These are phyloP conservation scores for Alternaria brassicae DNA, from an alignment of 2,329 filamentous ascomycete genomes.

Conservation along the genomic window DNA sequence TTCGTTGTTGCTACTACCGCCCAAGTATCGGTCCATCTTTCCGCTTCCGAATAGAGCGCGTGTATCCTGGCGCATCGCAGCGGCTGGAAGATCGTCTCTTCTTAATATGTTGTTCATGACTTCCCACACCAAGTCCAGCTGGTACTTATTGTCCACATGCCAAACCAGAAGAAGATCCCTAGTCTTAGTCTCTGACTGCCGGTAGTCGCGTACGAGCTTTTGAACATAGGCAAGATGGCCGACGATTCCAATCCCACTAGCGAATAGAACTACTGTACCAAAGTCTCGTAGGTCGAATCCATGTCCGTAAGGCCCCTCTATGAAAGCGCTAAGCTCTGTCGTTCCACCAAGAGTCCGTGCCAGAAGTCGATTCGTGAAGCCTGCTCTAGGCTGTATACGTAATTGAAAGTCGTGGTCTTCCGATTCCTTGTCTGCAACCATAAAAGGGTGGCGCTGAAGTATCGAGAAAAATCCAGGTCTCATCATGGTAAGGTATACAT, in stretches of 20 bases:
- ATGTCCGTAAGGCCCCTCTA: constrained; percentile 22
- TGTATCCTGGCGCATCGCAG: background rate
- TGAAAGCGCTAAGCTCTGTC: constrained; percentile 5
- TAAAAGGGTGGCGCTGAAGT: constrained; percentile 24
- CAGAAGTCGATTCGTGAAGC: constrained; percentile 17
- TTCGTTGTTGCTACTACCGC: constrained; percentile 3
- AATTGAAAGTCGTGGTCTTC: constrained; percentile 13
- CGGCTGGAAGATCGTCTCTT: constrained; percentile 5
- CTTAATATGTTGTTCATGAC: constrained; percentile 15
- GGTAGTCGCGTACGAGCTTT: constrained; percentile 16
- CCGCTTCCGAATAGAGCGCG: background rate
- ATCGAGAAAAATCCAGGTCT: constrained; percentile 16
- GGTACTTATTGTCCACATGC: constrained; percentile 15
- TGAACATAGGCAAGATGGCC: constrained; percentile 20
- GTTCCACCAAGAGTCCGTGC: background rate
- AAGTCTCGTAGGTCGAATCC: constrained; percentile 19
- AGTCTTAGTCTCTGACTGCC: constrained; percentile 17
- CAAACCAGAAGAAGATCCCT: constrained; percentile 24
- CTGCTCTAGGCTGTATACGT: constrained; percentile 12
- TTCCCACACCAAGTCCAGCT: constrained; percentile 13
- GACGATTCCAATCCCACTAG: constrained; percentile 25
- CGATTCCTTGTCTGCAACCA: constrained; percentile 8
- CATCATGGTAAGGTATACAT: constrained; percentile 23
- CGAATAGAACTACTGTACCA: constrained; percentile 22
- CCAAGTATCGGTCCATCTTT: constrained; percentile 7